Conservation (phyloP, 441 rosid species). For the Cnidoscolus chayamansa region DNA sequence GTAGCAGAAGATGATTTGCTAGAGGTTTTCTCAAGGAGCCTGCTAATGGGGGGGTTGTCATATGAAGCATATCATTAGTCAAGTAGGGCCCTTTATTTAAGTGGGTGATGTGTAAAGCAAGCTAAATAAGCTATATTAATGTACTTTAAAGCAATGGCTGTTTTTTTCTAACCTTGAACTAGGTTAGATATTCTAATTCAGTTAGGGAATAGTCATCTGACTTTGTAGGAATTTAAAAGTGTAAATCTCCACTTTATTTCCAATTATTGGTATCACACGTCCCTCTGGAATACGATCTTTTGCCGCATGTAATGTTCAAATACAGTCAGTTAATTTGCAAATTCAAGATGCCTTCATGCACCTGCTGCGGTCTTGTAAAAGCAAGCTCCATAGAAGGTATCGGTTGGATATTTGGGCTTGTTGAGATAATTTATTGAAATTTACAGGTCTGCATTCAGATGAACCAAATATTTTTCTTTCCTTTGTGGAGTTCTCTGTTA, state of each 20-base stretch:
- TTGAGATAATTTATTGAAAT: too few species aligned
- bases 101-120: conserved; percentile 11
- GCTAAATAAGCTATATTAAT: conserved; percentile 11
- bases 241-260: conserved; percentile 1
- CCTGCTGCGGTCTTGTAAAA: background rate
- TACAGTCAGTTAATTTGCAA: conserved; percentile 5
- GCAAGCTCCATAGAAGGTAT: too few species aligned
- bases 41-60: background rate
- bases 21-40: conserved; percentile 8
- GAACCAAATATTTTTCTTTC: too few species aligned
- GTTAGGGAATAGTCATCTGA: conserved; percentile 19
- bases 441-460: too few species aligned
- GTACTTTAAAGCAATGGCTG: conserved; percentile 10
- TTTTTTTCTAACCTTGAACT: conserved; percentile 12
- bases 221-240: conserved; percentile 18
- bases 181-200: conserved; percentile 17
- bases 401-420: too few species aligned
- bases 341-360: background rate
- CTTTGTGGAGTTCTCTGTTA: too few species aligned
- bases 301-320: background rate
- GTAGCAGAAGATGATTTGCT: background rate
- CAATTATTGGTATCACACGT: background rate
- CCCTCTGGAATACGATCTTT: background rate
- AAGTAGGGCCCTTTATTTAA: conserved; percentile 2
- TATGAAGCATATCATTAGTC: background rate